Evolutionary conservation across 192 early-diverging fungal genomes (phyloP).

Genomic region (Lobosporangium transversale): DNA sequence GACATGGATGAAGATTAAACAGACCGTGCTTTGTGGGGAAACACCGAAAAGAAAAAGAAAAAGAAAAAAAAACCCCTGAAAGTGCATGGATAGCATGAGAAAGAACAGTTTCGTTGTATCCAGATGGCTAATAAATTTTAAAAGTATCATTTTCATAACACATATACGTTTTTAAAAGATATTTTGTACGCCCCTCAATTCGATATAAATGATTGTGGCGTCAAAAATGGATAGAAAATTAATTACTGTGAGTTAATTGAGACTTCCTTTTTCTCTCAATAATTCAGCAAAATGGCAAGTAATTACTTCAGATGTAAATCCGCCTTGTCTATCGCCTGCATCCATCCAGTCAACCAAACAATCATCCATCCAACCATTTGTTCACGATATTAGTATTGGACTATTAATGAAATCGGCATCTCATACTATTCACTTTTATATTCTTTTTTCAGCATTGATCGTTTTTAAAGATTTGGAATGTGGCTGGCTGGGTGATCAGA

Average conservation of each 20-base stretch:
- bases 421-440: too few relatives aligned
- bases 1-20: slow-evolving; percentile 9
- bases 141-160: too few relatives aligned
- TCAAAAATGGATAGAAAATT: too few relatives aligned
- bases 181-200: not conserved
- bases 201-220: not conserved
- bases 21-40: not conserved
- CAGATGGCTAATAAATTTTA: too few relatives aligned
- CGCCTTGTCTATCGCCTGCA: too few relatives aligned
- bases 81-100: not conserved
- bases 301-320: too few relatives aligned
- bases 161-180: not conserved
- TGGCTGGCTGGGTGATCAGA: too few relatives aligned
- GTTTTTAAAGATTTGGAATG: too few relatives aligned
- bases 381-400: too few relatives aligned
- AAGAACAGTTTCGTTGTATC: not conserved
- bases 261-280: slow-evolving; percentile 10
- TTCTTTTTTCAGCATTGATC: too few relatives aligned
- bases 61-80: not conserved
- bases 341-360: not conserved
- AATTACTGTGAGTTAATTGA: too few relatives aligned
- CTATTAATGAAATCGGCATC: too few relatives aligned
- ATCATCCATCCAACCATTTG: slow-evolving; percentile 1
- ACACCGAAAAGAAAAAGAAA: not conserved
- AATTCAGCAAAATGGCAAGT: slow-evolving; percentile 20